Percentiles rank a stretch among this genome's conserved stretches.
These are phyloP conservation scores for Epithele typhae DNA, from an alignment of 768 basidiomycete genomes.

Conservation along the genomic window DNA sequence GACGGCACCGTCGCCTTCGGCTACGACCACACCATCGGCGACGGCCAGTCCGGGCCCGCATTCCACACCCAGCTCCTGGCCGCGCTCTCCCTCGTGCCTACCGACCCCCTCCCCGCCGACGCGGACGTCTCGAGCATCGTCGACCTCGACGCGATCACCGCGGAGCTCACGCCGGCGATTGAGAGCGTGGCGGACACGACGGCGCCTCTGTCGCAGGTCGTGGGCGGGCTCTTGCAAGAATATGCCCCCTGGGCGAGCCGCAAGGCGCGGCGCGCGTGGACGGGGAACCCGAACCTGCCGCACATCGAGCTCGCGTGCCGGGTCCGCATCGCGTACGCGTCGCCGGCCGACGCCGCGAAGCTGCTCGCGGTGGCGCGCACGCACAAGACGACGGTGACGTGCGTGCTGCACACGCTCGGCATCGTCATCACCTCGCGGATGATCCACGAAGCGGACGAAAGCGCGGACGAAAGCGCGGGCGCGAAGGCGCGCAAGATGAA, in stretches of 20 bases:
- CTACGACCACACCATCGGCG: slow-evolving; percentile 36
- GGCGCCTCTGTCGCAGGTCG: slow-evolving; percentile 25
- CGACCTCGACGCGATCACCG: not conserved
- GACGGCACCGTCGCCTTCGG: slow-evolving; percentile 33
- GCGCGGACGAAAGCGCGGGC: too few relatives aligned
- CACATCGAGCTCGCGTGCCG: slow-evolving; percentile 17
- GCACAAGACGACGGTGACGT: slow-evolving; percentile 31
- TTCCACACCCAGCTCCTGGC: slow-evolving; percentile 32
- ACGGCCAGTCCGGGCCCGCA: slow-evolving; percentile 35
- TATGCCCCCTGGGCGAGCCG: slow-evolving; percentile 30
- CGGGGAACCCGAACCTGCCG: slow-evolving; percentile 24
- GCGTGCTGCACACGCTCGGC: slow-evolving; percentile 27
- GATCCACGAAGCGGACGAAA: not conserved
- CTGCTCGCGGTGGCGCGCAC: slow-evolving; percentile 25
- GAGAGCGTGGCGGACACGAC: slow-evolving; percentile 26
- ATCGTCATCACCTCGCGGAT: slow-evolving; percentile 23
- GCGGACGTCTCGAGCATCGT: too few relatives aligned
- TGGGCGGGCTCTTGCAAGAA: slow-evolving; percentile 16
- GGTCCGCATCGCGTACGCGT: slow-evolving; percentile 26
- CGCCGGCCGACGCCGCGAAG: slow-evolving; percentile 16
- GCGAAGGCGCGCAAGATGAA: too few relatives aligned
- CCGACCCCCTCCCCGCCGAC: too few relatives aligned
- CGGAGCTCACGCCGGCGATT: slow-evolving; percentile 22
- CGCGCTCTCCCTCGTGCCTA: too few relatives aligned
- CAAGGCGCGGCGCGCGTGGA: slow-evolving; percentile 26